phyloP scores from a whole-genome alignment of 768 basidiomycete genomes.

The Multifurca ochricompacta region DNA sequence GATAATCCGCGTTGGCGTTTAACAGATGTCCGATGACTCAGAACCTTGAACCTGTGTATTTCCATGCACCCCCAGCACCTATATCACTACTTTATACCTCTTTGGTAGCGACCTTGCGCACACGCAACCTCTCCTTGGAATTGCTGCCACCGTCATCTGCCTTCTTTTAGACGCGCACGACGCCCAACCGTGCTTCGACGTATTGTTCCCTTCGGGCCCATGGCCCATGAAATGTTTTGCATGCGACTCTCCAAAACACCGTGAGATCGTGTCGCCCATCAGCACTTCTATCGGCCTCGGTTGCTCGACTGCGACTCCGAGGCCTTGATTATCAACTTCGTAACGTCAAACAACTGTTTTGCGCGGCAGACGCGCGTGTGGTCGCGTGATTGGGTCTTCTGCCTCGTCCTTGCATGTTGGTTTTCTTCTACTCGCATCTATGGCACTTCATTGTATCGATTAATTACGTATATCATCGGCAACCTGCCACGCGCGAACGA shows the following conservation, averaged over 20 bases:
- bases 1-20: too few species aligned
- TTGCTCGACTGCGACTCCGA: not conserved
- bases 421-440: not conserved
- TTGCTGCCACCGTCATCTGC: not conserved
- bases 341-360: not conserved
- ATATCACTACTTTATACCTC: not conserved
- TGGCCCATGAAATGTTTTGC: too few species aligned
- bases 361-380: not conserved
- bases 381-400: not conserved
- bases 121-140: not conserved
- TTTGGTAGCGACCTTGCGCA: slow-evolving; percentile 2
- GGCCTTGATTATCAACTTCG: not conserved
- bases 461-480: not conserved
- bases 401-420: not conserved
- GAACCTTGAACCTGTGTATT: not conserved
- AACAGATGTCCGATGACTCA: not conserved
- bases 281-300: too few species aligned
- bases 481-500: not conserved
- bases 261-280: too few species aligned
- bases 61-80: not conserved
- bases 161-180: not conserved
- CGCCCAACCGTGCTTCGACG: not conserved
- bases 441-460: not conserved
- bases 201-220: not conserved
- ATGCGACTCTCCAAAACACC: too few species aligned